Evolutionary conservation across 2,329 filamentous ascomycete genomes (phyloP), one percentile per base, ranked within the genome.

Genomic region (Nectriaceae sp.): DNA sequence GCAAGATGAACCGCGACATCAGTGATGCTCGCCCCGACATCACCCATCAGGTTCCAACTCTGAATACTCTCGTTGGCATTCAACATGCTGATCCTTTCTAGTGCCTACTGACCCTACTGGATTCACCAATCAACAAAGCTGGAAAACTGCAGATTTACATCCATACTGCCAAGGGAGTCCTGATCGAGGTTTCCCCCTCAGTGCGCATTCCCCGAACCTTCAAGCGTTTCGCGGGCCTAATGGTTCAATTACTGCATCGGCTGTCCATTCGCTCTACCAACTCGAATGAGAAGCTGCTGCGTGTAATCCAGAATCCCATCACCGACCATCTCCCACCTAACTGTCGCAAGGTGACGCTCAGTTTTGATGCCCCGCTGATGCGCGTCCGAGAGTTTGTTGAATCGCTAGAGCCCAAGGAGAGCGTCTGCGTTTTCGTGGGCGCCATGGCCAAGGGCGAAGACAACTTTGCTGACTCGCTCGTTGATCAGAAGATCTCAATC

Each of bases 1-100:
- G 94, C 65, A 99, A 97, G 79, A 97, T 97, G 93, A 96, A 96
- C 70, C 83, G 94, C 62, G 94, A 99, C 69, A 97, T 99, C 59
- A 97, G 92, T 70, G 94, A 99, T 73, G 94, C 94, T 52, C 85
- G 94, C 61, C 94, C 94, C 38, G 94, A 99, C 72, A 99, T 99
- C 65, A 96, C 94, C 39, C 94, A 99, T 70, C 94, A 97, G 90
- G 93, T 97, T 77, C 59, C 59, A 58, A 58, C 60, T 60, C 55
- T 62, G 50, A 55, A 53, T 49, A 37, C 45, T 45, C 55, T 35
- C 54, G 59, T 65, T 61, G 62, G 70, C 71, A 75, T 74, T 69
- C 70, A 74, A 73, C 70, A 72, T 74, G 71, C 73, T 75, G 63
- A 75, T 68, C 44, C 51, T 53, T 52, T 29, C 48, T 72, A 99